These are phyloP conservation scores for Smittium mucronatum DNA, from an alignment of 371 early-diverging fungal genomes.

Conservation along the genomic window DNA sequence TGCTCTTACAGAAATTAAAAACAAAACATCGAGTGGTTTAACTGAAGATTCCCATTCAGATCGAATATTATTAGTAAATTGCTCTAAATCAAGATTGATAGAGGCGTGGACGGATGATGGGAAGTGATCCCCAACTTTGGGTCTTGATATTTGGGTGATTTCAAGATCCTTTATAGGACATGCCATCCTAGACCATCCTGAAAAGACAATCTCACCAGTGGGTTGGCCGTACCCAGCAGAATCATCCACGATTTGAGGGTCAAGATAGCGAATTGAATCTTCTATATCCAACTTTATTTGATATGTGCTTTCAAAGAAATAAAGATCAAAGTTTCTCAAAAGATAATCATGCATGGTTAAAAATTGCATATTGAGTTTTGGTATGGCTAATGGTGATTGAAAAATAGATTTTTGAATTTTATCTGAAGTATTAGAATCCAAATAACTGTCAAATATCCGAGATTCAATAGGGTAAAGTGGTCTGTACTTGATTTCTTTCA, in stretches of 20 bases:
- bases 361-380: constrained; percentile 86
- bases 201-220: constrained; percentile 37
- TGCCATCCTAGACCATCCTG: constrained; percentile 90
- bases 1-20: constrained; percentile 59
- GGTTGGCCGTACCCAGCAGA: constrained; percentile 7
- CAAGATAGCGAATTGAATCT: constrained; percentile 68
- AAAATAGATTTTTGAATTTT: too few relatives aligned
- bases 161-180: constrained; percentile 44
- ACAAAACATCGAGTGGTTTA: constrained; percentile 64
- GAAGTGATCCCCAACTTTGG: constrained; percentile 58
- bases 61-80: constrained; percentile 52
- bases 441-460: too few relatives aligned
- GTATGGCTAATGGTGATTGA: too few relatives aligned
- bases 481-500: too few relatives aligned
- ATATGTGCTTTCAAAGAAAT: constrained; percentile 60
- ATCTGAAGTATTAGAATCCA: too few relatives aligned
- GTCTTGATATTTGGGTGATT: constrained; percentile 57
- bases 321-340: constrained; percentile 68
- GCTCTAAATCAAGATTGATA: constrained; percentile 42
- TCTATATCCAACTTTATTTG: constrained; percentile 80
- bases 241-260: constrained; percentile 40
- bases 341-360: constrained; percentile 84
- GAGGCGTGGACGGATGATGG: constrained; percentile 71
- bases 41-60: constrained; percentile 77
- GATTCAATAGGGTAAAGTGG: too few relatives aligned